phyloP scores from a whole-genome alignment of 2,329 filamentous ascomycete species.

The Didymella glomerata region DNA sequence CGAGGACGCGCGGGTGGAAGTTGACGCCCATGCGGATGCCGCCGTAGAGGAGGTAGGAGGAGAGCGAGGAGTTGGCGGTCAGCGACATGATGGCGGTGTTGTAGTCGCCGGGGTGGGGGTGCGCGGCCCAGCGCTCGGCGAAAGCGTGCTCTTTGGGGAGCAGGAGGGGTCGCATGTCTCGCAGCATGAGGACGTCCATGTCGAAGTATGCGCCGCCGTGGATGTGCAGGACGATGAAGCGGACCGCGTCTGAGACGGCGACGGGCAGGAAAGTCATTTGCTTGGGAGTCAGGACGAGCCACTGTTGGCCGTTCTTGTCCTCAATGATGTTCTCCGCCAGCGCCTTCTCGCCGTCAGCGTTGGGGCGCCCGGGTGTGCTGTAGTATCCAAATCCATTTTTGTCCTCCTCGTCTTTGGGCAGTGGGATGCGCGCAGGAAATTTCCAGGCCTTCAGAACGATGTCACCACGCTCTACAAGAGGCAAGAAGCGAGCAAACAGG shows the following conservation, averaged over 20 bases:
- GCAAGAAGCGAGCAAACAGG: slow-evolving; percentile 62
- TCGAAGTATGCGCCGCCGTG: slow-evolving; percentile 65
- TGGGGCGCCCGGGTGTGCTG: slow-evolving; percentile 57
- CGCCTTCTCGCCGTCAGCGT: slow-evolving; percentile 52
- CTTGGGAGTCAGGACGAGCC: slow-evolving; percentile 62
- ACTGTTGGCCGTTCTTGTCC: slow-evolving; percentile 60
- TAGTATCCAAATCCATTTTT: slow-evolving; percentile 61
- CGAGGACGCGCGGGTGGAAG: slow-evolving; percentile 64
- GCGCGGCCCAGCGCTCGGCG: slow-evolving; percentile 64
- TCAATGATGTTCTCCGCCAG: slow-evolving; percentile 63
- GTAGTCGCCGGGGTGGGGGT: slow-evolving; percentile 63
- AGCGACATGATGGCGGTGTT: slow-evolving; percentile 66
- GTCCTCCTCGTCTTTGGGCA: slow-evolving; percentile 59
- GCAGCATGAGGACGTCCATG: slow-evolving; percentile 64
- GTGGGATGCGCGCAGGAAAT: slow-evolving; percentile 61
- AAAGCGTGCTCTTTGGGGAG: slow-evolving; percentile 62
- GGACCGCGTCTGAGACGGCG: slow-evolving; percentile 64
- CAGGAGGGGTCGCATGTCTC: slow-evolving; percentile 64
- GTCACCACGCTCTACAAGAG: slow-evolving; percentile 63
- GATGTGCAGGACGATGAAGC: slow-evolving; percentile 64
- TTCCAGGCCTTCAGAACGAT: slow-evolving; percentile 63
- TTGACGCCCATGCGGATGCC: slow-evolving; percentile 67
- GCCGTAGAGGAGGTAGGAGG: slow-evolving; percentile 63
- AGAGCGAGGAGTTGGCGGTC: slow-evolving; percentile 64
- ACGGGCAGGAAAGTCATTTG: slow-evolving; percentile 67